Evolutionary conservation across 768 basidiomycete species (phyloP).

Genomic region (Boletus barrowsii): DNA sequence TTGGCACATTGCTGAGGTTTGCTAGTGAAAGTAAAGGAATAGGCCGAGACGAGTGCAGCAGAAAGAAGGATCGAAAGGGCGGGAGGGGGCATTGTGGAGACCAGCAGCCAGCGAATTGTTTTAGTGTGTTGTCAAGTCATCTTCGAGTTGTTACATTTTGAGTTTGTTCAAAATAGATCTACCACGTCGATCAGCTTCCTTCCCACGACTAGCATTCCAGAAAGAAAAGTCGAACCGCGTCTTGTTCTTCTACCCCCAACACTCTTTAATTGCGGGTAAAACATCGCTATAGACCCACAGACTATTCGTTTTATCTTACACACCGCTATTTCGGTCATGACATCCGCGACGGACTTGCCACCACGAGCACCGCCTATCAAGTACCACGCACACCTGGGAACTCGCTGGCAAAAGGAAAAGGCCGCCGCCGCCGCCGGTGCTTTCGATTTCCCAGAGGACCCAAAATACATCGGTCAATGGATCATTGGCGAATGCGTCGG

Average conservation of each 20-base stretch:
- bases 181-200: too few relatives aligned
- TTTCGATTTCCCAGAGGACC: constrained; percentile 83
- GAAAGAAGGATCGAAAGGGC: constrained; percentile 17
- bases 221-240: too few relatives aligned
- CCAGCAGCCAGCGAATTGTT: too few relatives aligned
- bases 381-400: constrained; percentile 68
- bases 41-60: constrained; percentile 35
- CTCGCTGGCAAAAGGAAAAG: constrained; percentile 86
- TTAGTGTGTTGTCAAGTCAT: too few relatives aligned
- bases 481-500: constrained; percentile 91
- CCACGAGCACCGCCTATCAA: constrained; percentile 71
- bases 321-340: constrained; percentile 7
- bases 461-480: constrained; percentile 87
- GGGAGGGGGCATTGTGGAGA: too few relatives aligned
- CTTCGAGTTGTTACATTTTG: too few relatives aligned
- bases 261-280: neutral
- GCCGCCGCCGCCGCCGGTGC: constrained; percentile 72
- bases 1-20: constrained; percentile 65
- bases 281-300: constrained; percentile 18
- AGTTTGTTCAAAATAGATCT: too few relatives aligned
- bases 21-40: constrained; percentile 41
- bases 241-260: too few relatives aligned
- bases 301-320: constrained; percentile 10
- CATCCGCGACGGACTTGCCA: constrained; percentile 40
- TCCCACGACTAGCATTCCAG: too few relatives aligned